Conservation (phyloP, 495 filamentous ascomycete species). For the Aspergillus olivimuriae region DNA sequence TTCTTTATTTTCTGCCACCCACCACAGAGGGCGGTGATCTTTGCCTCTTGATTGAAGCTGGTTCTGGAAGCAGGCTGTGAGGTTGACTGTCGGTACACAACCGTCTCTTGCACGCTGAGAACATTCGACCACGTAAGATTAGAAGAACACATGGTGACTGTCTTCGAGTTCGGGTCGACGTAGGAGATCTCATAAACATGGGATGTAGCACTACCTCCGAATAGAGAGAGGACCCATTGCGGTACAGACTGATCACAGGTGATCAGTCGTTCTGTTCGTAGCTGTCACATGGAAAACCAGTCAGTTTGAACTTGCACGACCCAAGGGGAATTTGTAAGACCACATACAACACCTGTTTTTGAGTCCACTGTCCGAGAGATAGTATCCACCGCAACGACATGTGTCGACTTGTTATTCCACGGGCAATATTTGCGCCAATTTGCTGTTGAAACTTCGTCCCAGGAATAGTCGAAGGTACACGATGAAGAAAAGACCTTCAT, state of each 20-base stretch:
- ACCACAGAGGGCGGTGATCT: constrained; percentile 89
- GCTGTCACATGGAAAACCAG: constrained; percentile 33
- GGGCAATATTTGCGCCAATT: constrained; percentile 99
- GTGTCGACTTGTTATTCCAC: constrained; percentile 92
- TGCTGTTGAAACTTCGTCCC: constrained; percentile 97
- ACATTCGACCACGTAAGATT: constrained; percentile 90
- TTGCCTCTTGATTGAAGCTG: constrained; percentile 76
- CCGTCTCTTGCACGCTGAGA: constrained; percentile 82
- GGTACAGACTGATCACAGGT: constrained; percentile 88
- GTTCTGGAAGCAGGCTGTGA: constrained; percentile 53
- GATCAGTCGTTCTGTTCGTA: constrained; percentile 94
- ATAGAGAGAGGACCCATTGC: constrained; percentile 72
- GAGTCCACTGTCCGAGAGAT: constrained; percentile 75
- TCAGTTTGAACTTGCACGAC: not conserved
- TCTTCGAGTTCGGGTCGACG: constrained; percentile 73
- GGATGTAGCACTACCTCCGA: constrained; percentile 66
- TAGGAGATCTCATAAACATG: constrained; percentile 94
- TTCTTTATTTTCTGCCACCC: constrained; percentile 95
- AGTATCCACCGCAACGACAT: constrained; percentile 93
- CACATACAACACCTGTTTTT: constrained; percentile 70
- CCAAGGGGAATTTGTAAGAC: not conserved
- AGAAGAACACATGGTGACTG: constrained; percentile 86
- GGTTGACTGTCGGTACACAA: constrained; percentile 65
- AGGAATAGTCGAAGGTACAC: constrained; percentile 92
- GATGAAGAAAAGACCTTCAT: constrained; percentile 94